These are phyloP conservation scores for Sporothrix curviconia DNA, from an alignment of 2,329 filamentous ascomycete genomes.

Conservation along the genomic window DNA sequence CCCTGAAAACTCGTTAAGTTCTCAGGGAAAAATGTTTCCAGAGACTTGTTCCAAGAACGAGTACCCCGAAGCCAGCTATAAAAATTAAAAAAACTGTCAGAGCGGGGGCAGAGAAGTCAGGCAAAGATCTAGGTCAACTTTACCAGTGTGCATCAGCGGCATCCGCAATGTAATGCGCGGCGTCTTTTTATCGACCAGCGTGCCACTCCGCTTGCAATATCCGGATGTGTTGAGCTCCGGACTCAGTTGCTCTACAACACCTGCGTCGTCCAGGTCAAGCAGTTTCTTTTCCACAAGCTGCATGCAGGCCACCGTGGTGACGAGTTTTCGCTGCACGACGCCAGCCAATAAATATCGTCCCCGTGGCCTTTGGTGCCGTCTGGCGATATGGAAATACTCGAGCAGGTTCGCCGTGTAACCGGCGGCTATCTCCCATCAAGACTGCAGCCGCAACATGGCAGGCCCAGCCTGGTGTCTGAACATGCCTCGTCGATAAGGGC, in stretches of 20 bases:
- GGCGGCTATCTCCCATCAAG: not conserved
- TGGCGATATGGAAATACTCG: not conserved
- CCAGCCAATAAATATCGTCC: constrained; percentile 55
- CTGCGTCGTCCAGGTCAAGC: constrained; percentile 41
- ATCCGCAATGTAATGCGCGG: constrained; percentile 49
- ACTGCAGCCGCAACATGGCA: not conserved
- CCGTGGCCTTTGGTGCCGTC: not conserved
- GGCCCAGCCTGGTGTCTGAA: not conserved
- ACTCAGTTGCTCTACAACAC: constrained; percentile 38
- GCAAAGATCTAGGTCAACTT: too few species aligned
- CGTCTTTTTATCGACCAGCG: constrained; percentile 38
- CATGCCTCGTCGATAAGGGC: not conserved
- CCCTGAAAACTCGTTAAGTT: constrained; percentile 52
- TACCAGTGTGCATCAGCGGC: constrained; percentile 44
- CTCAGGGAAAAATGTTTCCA: constrained; percentile 44
- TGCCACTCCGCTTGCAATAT: constrained; percentile 35
- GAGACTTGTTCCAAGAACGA: constrained; percentile 44
- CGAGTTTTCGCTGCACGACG: constrained; percentile 52
- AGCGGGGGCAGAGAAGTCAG: too few species aligned
- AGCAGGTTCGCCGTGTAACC: not conserved
- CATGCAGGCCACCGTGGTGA: constrained; percentile 47
- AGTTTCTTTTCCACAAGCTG: constrained; percentile 48
- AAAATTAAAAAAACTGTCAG: not conserved
- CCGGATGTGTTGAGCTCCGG: constrained; percentile 43
- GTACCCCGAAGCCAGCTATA: constrained; percentile 49